Evolutionary conservation across 331 rosid species (phyloP).

Genomic region (Rosa hybrid): DNA sequence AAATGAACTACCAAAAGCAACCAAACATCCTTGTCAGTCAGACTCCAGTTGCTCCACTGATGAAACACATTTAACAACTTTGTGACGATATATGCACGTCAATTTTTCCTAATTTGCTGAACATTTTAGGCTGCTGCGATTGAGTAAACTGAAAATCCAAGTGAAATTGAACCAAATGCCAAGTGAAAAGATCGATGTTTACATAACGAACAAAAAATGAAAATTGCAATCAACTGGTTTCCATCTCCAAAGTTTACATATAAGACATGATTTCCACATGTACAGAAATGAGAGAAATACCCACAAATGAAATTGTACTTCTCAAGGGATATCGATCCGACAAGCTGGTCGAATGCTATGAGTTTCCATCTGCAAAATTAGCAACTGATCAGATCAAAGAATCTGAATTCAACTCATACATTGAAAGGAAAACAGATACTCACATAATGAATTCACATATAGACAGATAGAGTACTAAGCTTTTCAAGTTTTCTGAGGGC

Average conservation of each 20-base stretch:
- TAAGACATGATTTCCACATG: not conserved
- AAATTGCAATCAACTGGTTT: not conserved
- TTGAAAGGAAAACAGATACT: not conserved
- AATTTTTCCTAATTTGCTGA: no score
- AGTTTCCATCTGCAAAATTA: slow-evolving; percentile 1
- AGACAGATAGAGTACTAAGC: not conserved
- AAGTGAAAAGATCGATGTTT: not conserved
- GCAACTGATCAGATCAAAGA: not conserved
- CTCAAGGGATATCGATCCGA: not conserved
- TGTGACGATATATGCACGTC: no score
- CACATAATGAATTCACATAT: not conserved
- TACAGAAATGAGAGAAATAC: not conserved
- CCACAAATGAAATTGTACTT: slow-evolving; percentile 2
- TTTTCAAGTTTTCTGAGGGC: not conserved
- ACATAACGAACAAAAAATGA: not conserved
- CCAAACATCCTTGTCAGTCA: no score
- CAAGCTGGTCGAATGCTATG: not conserved
- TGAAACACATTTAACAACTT: no score
- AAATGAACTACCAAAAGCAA: no score
- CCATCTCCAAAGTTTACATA: not conserved
- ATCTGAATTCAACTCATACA: not conserved
- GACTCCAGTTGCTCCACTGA: no score
- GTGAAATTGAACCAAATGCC: no score
- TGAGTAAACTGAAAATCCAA: no score
- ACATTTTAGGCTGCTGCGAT: no score